Base-by-base conservation (phyloP, 495 filamentous ascomycete species). In the Xylaria cubensis region DNA sequence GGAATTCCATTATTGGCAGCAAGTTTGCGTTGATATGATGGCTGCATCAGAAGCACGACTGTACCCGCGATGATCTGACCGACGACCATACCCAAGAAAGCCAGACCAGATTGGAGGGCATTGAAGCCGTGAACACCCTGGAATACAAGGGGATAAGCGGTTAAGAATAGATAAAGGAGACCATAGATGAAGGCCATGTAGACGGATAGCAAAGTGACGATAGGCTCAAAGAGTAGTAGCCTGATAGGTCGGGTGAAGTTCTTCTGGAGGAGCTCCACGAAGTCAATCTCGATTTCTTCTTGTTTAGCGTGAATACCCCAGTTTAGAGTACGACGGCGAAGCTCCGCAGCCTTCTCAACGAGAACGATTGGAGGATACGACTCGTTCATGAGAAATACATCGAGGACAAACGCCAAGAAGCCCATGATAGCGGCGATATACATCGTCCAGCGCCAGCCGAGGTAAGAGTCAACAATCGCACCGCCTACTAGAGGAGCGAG, bases 231-330 rank as follows among this genome's bases (percentile, higher is more conserved):
- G 75, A 96, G 86, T 12, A 97, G 87, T 68, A 97, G 89, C 66
- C 91, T 87, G 74, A 97, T 81, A 0, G 94, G 94, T 46, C 94
- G 89, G 72, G 84, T 88, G 80, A 96, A 94, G 80, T 97, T 97
- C 87, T 95, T 95, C 72, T 85, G 88, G 51, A 97, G 51, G 15
- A 97, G 84, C 81, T 97, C 92, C 39, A 85, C 80, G 73, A 97
- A 85, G 81, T 96, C 92, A 67, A 98, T 86, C 79, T 97, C 94
- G 73, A 97, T 94, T 82, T 97, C 94, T 77, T 97, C 94, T 79
- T 97, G 93, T 78, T 94, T 97, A 59, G 94, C 93, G 82, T 97
- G 94, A 73, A 97, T 97, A 58, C 93, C 94, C 94, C 94, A 97
- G 82, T 97, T 97, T 77, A 89, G 88, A 8, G 94, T 97, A 56